Evolutionary conservation across 164 flowering plant genomes (phyloP), one percentile per base, ranked within the genome.

Genomic region (Nelumbo lutea): DNA sequence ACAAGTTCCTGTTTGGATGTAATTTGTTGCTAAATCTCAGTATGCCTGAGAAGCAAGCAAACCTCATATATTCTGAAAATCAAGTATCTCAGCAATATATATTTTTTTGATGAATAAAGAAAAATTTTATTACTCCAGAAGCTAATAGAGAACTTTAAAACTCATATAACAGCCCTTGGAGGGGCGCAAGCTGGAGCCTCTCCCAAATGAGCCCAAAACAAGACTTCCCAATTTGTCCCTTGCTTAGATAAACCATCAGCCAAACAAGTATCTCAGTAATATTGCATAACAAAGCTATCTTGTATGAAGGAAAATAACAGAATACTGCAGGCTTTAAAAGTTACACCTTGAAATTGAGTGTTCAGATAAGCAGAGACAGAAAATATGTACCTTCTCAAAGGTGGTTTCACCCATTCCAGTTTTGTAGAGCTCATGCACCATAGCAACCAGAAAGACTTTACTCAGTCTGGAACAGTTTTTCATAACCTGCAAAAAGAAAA

Each of bases 391-490:
- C 97, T 88, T 87, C 68, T 90, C 98, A 83, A 95, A 95, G 61
- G 91, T 89, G 44, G 92, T 89, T 76, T 92, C 97, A 43, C 83
- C 85, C 91, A 89, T 87, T 75, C 98, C 99, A 64, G 96, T 90
- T 77, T 85, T 89, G 67, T 95, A 84, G 40, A 89, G 93, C 75
- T 95, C 98, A 71, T 88, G 86, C 64, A 92, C 98, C 98, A 95
- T 81, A 56, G 97, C 96, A 63, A 88, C 85, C 77, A 95, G 79
- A 74, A 95, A 85, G 46, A 95, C 90, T 77, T 95, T 92, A 65
- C 98, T 76, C 63, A 90, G 77, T 75, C 79, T 90, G 42, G 96
- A 87, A 72, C 83, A 76, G 65, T 78, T 80, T 75, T 75, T 90
- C 83, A 95, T 95, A 27, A 95, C 90, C 97, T 95, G 83, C 52